Percentiles rank a stretch among this genome's conserved stretches.
Conservation (phyloP, 345 rosid species). For the Citrus trifoliata region DNA sequence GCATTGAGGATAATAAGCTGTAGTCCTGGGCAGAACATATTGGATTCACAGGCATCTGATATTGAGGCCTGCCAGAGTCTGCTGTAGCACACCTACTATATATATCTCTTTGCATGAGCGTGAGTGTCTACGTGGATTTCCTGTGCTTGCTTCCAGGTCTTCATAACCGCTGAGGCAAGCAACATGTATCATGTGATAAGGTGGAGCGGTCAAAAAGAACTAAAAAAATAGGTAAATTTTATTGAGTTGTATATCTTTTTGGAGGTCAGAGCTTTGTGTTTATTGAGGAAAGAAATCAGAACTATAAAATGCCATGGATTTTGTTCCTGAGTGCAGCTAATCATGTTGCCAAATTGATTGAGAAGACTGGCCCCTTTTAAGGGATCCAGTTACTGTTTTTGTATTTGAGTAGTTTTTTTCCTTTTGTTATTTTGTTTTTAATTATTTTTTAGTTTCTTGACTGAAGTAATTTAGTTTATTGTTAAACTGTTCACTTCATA, state of each 20-base stretch:
- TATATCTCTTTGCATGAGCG: neutral
- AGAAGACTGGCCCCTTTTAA: slow-evolving; percentile 17
- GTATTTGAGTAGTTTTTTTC: slow-evolving; percentile 32
- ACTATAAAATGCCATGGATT: slow-evolving; percentile 32
- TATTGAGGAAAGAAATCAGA: slow-evolving; percentile 24
- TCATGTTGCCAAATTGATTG: slow-evolving; percentile 23
- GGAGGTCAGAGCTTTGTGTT: slow-evolving; percentile 31
- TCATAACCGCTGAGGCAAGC: slow-evolving; percentile 19
- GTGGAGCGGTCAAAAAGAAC: slow-evolving; percentile 23
- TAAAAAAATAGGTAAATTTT: slow-evolving; percentile 19
- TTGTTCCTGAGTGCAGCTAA: slow-evolving; percentile 33
- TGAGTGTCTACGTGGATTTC: slow-evolving; percentile 8
- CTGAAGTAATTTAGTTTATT: slow-evolving; percentile 16
- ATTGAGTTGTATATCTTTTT: slow-evolving; percentile 36
- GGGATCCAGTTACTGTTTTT: slow-evolving; percentile 31
- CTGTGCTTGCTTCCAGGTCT: slow-evolving; percentile 11
- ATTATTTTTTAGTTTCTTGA: slow-evolving; percentile 17
- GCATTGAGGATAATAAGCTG: slow-evolving; percentile 37
- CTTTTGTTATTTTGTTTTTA: neutral
- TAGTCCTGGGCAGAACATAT: slow-evolving; percentile 36
- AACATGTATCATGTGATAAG: slow-evolving; percentile 35
- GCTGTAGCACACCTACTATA: slow-evolving; percentile 22
- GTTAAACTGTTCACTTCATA: slow-evolving; percentile 11
- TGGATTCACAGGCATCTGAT: slow-evolving; percentile 50
- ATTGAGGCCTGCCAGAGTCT: slow-evolving; percentile 60